Evolutionary conservation across 768 basidiomycete species (phyloP), one percentile per base, ranked within the genome.

Genomic region (Exidia glandulosa): DNA sequence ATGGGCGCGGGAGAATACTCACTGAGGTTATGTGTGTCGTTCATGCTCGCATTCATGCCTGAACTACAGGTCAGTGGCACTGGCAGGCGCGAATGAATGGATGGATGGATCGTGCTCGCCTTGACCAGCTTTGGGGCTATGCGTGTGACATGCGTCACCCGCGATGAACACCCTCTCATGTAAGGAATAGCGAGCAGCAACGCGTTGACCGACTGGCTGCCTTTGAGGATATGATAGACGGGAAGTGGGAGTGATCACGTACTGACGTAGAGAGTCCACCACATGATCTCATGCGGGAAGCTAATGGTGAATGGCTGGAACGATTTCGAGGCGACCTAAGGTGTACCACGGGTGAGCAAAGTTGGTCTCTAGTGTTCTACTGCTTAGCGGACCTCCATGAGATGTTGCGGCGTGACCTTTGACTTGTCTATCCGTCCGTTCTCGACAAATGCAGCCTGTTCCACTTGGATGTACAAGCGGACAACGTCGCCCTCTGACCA

Each of bases 231-330:
- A 57, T 2, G 25, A 23, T 27, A 16, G 14, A 56, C 3, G 60
- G 4, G 16, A 3, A 32, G 2, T 30, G 23, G 33, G 2, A 48
- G 29, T 4, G 19, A 47, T 57, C 3, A 62, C 83, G 25, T 63
- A 86, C 86, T 82, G 63, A 79, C 79, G 65, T 88, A 90, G 27
- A 85, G 77, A 2, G 87, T 87, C 82, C 83, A 87, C 86, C 86
- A 88, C 31, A 86, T 77, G 29, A 84, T 76, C 7, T 70, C 65
- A n/a, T 78, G 72, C 3, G 79, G 77, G 34, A 77, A 74, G 1
- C 71, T 61, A 36, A 88, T 71, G 14, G 66, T 72, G 67, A 78
- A 89, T 1, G 87, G 88, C 36, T 76, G 63, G 16, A 89, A 69
- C 1, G 80, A 78, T 66, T 76, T 80, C 60, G 77, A 73, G 3